These are phyloP conservation scores for Withania somnifera DNA, from an alignment of 305 asterid genomes.

Conservation along the genomic window DNA sequence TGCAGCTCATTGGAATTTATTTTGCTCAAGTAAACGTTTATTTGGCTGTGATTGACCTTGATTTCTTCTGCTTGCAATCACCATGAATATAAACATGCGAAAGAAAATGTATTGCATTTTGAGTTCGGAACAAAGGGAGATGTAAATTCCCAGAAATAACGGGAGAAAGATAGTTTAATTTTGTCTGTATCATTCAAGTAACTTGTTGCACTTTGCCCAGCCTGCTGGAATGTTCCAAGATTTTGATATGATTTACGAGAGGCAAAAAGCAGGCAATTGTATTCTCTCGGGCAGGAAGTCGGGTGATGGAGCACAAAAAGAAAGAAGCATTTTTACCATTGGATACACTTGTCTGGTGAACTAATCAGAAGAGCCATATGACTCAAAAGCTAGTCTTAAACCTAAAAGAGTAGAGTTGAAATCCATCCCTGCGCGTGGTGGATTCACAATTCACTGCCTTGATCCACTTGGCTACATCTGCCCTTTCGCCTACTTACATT, in stretches of 20 bases:
- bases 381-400: background rate
- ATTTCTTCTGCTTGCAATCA: background rate
- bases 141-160: background rate
- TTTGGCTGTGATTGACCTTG: background rate
- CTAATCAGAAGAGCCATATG: background rate
- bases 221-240: background rate
- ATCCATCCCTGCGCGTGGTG: background rate
- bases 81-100: background rate
- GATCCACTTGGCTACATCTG: background rate
- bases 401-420: background rate
- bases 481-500: background rate
- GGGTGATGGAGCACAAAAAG: background rate
- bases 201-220: background rate
- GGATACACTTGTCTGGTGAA: background rate
- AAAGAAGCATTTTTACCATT: background rate
- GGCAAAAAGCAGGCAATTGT: background rate
- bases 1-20: background rate
- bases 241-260: background rate
- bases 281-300: background rate
- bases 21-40: background rate
- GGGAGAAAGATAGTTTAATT: background rate
- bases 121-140: background rate
- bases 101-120: background rate
- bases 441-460: background rate
- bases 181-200: background rate